These are phyloP conservation scores for Ochetophila trinervis DNA, from an alignment of 306 rosid genomes.

Conservation along the genomic window DNA sequence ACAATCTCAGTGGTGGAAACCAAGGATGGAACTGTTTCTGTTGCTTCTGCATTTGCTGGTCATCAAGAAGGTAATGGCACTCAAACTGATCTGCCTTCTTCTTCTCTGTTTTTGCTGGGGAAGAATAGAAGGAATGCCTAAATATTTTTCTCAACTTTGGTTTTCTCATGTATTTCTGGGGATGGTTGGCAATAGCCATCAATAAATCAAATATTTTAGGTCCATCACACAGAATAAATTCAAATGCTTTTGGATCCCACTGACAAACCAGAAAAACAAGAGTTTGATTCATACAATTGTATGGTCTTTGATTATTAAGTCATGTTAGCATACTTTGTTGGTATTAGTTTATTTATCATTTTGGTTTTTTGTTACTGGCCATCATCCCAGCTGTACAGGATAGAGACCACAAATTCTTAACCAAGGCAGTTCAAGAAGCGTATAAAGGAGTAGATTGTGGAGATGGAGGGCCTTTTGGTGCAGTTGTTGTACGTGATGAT, in stretches of 20 bases:
- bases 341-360: constrained; percentile 1
- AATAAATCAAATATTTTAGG: no score
- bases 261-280: no score
- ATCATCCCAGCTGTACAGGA: constrained; percentile 45
- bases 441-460: constrained; percentile 67
- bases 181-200: no score
- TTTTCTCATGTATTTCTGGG: no score
- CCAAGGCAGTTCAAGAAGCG: constrained; percentile 62
- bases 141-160: no score
- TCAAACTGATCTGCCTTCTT: not conserved
- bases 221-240: no score
- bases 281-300: no score
- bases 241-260: no score
- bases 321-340: not conserved
- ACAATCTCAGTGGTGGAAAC: constrained; percentile 46
- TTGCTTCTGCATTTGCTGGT: constrained; percentile 69
- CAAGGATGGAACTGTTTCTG: constrained; percentile 68
- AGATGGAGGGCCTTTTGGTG: constrained; percentile 73
- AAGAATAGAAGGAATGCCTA: no score
- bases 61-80: constrained; percentile 59
- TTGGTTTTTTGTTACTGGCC: constrained; percentile 1
- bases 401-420: constrained; percentile 56
- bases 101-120: constrained; percentile 9
- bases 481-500: constrained; percentile 57
- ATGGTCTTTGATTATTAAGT: not conserved